Percentiles rank a stretch among this genome's conserved stretches.
These are phyloP conservation scores for Reutealis trisperma DNA, from an alignment of 345 rosid species.

Conservation along the genomic window DNA sequence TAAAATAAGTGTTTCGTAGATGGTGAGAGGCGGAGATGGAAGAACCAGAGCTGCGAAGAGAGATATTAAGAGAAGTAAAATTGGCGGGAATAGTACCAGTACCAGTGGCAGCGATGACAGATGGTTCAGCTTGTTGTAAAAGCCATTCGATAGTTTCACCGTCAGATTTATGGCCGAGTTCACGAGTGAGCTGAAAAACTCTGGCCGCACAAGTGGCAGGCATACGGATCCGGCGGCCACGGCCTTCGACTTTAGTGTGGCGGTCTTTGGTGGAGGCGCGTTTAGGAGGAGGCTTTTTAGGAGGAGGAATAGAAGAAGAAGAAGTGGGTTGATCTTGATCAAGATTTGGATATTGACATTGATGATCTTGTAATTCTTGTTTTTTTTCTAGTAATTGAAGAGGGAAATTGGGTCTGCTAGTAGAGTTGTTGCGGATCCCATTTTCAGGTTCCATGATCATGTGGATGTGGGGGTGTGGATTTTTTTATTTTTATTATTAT, in stretches of 20 bases:
- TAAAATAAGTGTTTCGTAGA: constrained; percentile 50
- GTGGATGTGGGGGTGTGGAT: constrained; percentile 27
- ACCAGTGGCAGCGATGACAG: constrained; percentile 91
- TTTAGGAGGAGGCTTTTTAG: constrained; percentile 72
- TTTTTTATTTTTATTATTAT: neutral
- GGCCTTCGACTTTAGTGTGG: constrained; percentile 96
- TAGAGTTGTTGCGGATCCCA: constrained; percentile 48
- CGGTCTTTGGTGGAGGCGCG: constrained; percentile 78
- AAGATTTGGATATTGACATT: too few species aligned
- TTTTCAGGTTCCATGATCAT: constrained; percentile 77
- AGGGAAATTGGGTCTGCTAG: constrained; percentile 63
- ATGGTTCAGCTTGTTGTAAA: constrained; percentile 88
- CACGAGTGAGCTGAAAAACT: constrained; percentile 89
- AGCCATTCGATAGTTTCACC: constrained; percentile 93
- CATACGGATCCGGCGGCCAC: constrained; percentile 96
- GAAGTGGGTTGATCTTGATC: constrained; percentile 17
- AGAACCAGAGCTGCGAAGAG: constrained; percentile 79
- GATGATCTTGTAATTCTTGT: constrained; percentile 19
- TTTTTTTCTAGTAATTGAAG: constrained; percentile 68
- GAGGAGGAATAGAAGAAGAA: constrained; percentile 26
- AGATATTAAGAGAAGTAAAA: constrained; percentile 84
- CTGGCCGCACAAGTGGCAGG: constrained; percentile 91
- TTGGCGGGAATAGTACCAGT: constrained; percentile 93
- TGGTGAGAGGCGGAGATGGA: constrained; percentile 68
- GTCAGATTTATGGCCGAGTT: constrained; percentile 87